Base-by-base conservation (phyloP, 1,284 basidiomycete genomes). In the Uromyces viciae-fabae region DNA sequence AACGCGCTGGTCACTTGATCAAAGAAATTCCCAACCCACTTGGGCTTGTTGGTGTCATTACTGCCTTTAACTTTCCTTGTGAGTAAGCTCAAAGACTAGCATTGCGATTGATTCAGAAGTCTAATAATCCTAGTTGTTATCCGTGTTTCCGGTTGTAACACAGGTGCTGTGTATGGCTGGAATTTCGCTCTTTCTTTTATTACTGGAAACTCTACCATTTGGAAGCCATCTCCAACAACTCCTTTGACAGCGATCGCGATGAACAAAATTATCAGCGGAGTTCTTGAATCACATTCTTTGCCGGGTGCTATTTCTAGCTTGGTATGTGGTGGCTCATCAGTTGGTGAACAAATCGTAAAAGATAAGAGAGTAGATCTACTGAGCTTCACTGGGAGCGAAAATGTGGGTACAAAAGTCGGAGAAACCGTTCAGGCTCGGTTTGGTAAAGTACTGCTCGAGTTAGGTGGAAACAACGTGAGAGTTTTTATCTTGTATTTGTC, bases 311-410 rank as follows among this genome's bases (percentile, higher is more conserved):
- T 92, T 0, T 93, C 94, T 0, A 88, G 91, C 43, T 89, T 98
- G 22, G 91, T 94, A 49, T 93, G 91, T 66, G 95, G 95, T 17
- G 93, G 90, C 62, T 91, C 91, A 81, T 91, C 93, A 79, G 90
- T 91, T 40, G 95, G 95, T 4, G 91, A 91, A 84, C 90, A 90
- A 38, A 86, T 98, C 43, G 93, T 94, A 0, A 90, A 90, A 82
- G 92, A 91, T 84, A 85, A 86, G 33, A 88, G 90, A 46, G 90
- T 97, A 78, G 91, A 93, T 83, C 64, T 86, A 90, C 92, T 98
- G 22, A 94, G 93, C 54, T 98, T 98, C 86, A 98, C 95, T 0
- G 95, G 95, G 1, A 95, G 93, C 83, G 95, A 98, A 86, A 88
- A 88, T 71, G 91, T 95, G 68, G 95, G 95, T 19, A 90, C 91